A percentile compares a stretch with the other conserved stretches of the same genome.
These are phyloP conservation scores for Leptoxyphium fumago DNA, from an alignment of 2,329 filamentous ascomycete species.

Conservation along the genomic window DNA sequence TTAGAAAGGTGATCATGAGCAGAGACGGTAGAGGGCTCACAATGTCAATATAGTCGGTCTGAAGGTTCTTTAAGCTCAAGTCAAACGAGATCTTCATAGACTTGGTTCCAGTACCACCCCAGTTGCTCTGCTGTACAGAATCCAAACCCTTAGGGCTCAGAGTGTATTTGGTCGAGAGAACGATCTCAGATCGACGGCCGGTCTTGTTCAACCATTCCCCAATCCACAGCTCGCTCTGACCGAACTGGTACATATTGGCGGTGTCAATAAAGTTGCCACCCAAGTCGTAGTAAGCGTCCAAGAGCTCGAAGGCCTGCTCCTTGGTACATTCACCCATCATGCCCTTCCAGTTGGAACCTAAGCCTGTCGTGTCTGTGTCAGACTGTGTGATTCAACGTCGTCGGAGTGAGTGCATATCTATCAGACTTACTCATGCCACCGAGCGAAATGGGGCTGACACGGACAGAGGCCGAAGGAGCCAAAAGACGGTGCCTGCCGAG, in stretches of 20 bases:
- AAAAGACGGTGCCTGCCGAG: constrained; percentile 29
- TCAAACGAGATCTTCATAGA: constrained; percentile 24
- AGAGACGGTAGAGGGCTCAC: too few species aligned
- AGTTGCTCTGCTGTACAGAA: constrained; percentile 22
- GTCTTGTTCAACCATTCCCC: constrained; percentile 37
- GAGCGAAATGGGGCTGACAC: constrained; percentile 38
- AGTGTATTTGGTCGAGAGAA: constrained; percentile 42
- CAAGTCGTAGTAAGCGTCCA: constrained; percentile 32
- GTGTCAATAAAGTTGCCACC: constrained; percentile 42
- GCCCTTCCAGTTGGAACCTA: constrained; percentile 33
- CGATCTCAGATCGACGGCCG: constrained; percentile 34
- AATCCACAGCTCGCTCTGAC: constrained; percentile 34
- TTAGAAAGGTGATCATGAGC: too few species aligned
- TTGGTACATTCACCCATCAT: constrained; percentile 11
- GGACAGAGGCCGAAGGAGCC: constrained; percentile 32
- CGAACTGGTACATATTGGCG: constrained; percentile 33
- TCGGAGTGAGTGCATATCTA: too few species aligned
- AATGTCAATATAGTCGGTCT: constrained; percentile 26
- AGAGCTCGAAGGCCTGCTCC: constrained; percentile 29
- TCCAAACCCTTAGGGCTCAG: constrained; percentile 5
- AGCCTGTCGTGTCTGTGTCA: constrained; percentile 8
- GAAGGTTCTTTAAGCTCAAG: constrained; percentile 24
- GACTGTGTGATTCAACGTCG: too few species aligned
- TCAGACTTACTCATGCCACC: constrained; percentile 32
- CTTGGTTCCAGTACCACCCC: constrained; percentile 26